A percentile compares a stretch with the other conserved stretches of the same genome.
phyloP scores from a whole-genome alignment of 2,329 filamentous ascomycete genomes.

The Penicillium sp. region DNA sequence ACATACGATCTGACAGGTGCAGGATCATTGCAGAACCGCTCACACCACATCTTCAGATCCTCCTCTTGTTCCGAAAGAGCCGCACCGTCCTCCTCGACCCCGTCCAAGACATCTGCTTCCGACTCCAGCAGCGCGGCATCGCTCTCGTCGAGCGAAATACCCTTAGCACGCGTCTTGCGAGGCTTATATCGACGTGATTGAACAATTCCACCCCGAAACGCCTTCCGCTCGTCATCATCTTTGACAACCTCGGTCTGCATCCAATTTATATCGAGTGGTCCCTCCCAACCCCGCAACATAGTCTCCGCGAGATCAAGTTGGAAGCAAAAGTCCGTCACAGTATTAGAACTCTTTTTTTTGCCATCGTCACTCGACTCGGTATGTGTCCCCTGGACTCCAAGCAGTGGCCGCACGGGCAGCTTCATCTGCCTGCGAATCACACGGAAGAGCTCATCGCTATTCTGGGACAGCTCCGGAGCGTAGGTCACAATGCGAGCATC shows the following conservation, averaged over 20 bases:
- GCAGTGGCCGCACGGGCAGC: constrained; percentile 19
- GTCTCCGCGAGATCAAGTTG: constrained; percentile 23
- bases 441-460: constrained; percentile 15
- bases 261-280: constrained; percentile 4
- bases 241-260: constrained; percentile 6
- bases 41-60: constrained; percentile 30
- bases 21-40: constrained; percentile 37
- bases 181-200: constrained; percentile 17
- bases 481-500: constrained; percentile 13
- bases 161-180: background rate
- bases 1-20: constrained; percentile 38
- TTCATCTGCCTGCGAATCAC: constrained; percentile 18
- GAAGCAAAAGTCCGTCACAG: constrained; percentile 20
- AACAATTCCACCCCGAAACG: constrained; percentile 19
- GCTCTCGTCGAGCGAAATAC: constrained; percentile 3
- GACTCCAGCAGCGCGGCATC: constrained; percentile 16
- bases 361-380: constrained; percentile 11
- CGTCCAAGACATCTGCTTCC: background rate
- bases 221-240: constrained; percentile 12
- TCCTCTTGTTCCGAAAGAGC: background rate
- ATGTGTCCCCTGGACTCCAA: constrained; percentile 17
- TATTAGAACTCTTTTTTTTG: constrained; percentile 14
- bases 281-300: constrained; percentile 25
- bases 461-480: constrained; percentile 12
- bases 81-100: background rate